Evolutionary conservation across 179 eudicot species (phyloP), one percentile per base, ranked within the genome.

Genomic region (Beta corolliflora): DNA sequence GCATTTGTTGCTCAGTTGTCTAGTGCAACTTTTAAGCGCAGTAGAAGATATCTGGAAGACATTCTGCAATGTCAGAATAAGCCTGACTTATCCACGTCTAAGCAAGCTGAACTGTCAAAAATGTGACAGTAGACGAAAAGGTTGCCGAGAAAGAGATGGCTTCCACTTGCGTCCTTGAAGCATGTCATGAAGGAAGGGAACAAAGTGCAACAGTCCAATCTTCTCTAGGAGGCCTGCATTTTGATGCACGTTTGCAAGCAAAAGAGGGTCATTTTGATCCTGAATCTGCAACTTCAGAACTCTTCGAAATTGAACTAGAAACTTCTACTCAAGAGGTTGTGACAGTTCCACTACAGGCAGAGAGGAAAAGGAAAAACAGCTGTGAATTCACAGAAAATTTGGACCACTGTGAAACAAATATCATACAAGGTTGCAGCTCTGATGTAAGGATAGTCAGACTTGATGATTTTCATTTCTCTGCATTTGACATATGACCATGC

Each of bases 201-300:
- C 83, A 85, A 77, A 79, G 54, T 81, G 69, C 71, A n/a, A n/a
- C 60, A 36, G 67, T 80, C 76, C 74, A 77, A 36, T 65, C 81
- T 53, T 80, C 74, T 71, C 68, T 68, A 61, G 77, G 60, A 83
- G 68, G 85, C 75, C 50, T 66, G 79, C 84, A 63, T 76, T 73
- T 87, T 69, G 77, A 73, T 75, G 83, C 63, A 76, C 73, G 70
- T 65, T 50, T 73, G 23, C 59, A 11, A 23, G 64, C 66, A 65
- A 78, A 81, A 67, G 82, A 83, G 53, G 81, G 79, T 59, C 82
- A 65, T 21, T 70, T 81, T 15, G 80, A 81, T 80, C 82, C 88
- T 73, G 83, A 86, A 71, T 85, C 92, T 73, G 86, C 80, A 68
- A 82, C 79, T 80, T 78, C 75, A 76, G 85, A 83, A 78, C 85